Conservation (phyloP, 495 filamentous ascomycete genomes). For the Hyaloscypha hepaticicola region DNA sequence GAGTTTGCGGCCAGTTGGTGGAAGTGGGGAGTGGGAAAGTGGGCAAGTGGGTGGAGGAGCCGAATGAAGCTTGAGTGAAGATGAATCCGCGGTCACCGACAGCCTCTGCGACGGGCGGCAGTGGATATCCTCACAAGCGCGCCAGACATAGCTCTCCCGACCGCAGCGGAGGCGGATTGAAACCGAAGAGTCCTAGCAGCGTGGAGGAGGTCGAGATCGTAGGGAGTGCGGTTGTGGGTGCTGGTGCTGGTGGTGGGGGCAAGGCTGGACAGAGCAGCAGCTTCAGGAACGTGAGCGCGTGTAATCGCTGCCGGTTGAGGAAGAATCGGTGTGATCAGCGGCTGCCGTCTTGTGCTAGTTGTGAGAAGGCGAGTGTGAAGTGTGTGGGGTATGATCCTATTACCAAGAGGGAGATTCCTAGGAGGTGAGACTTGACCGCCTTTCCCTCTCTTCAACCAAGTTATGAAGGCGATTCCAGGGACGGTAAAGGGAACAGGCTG, state of each 20-base stretch:
- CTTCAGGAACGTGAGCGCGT: slow-evolving; percentile 94
- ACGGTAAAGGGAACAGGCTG: background rate
- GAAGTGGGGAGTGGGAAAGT: background rate
- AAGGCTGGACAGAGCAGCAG: slow-evolving; percentile 52
- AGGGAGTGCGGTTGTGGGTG: slow-evolving; percentile 20
- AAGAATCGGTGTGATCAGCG: slow-evolving; percentile 96
- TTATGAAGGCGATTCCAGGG: background rate
- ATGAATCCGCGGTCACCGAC: slow-evolving; percentile 30
- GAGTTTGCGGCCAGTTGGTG: background rate
- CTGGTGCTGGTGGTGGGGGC: slow-evolving; percentile 11
- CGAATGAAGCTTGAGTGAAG: background rate
- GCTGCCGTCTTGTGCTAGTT: slow-evolving; percentile 83
- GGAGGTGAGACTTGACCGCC: slow-evolving; percentile 52
- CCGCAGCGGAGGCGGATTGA: slow-evolving; percentile 6
- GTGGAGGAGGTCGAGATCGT: slow-evolving; percentile 28
- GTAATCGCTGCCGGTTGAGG: slow-evolving; percentile 85
- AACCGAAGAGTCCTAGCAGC: slow-evolving; percentile 37
- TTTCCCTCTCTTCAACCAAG: background rate
- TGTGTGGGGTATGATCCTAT: slow-evolving; percentile 97
- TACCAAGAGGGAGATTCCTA: slow-evolving; percentile 88
- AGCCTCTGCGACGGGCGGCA: background rate
- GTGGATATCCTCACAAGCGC: slow-evolving; percentile 42
- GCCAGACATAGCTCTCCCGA: slow-evolving; percentile 50
- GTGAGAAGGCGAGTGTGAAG: slow-evolving; percentile 83
- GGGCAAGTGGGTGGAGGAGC: background rate